Percentiles rank a stretch among this genome's conserved stretches.
Evolutionary conservation across 164 flowering plant species (phyloP).

Genomic region (Akebia trifoliata): DNA sequence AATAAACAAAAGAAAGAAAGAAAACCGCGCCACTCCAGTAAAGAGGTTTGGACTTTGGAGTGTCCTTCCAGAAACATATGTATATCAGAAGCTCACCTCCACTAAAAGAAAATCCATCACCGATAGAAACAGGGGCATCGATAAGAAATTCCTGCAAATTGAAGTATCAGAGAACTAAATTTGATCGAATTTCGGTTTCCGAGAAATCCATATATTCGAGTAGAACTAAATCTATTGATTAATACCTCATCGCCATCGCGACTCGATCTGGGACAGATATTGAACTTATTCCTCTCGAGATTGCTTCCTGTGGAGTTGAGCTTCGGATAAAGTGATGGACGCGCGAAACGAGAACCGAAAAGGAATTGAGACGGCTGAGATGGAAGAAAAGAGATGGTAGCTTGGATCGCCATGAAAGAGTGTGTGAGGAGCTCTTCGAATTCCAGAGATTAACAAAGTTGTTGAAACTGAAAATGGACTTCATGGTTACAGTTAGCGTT

Average conservation of each 20-base stretch:
- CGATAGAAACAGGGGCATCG: conserved; percentile 79
- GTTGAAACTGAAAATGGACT: conserved; percentile 5
- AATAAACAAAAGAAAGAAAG: too few species aligned
- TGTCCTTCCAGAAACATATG: too few species aligned
- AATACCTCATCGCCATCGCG: conserved; percentile 29
- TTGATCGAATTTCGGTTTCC: background rate
- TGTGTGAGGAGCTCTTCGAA: background rate
- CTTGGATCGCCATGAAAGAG: conserved; percentile 25
- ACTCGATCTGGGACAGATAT: conserved; percentile 27
- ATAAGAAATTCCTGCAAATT: conserved; percentile 58
- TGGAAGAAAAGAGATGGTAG: conserved; percentile 16
- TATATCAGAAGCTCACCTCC: too few species aligned
- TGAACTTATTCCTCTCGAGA: conserved; percentile 4
- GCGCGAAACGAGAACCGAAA: conserved; percentile 6
- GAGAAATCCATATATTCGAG: background rate
- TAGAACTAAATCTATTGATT: background rate
- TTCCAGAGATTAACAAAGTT: background rate
- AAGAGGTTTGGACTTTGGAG: too few species aligned
- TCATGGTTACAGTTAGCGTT: conserved; percentile 7
- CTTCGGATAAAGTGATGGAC: background rate
- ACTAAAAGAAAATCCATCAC: conserved; percentile 91
- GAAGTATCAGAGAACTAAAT: background rate
- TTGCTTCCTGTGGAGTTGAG: conserved; percentile 15
- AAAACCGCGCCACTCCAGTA: too few species aligned
- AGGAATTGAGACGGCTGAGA: conserved; percentile 7